Evolutionary conservation across 805 yeast species (phyloP).

Genomic region (Kurtzmaniella cleridarum): DNA sequence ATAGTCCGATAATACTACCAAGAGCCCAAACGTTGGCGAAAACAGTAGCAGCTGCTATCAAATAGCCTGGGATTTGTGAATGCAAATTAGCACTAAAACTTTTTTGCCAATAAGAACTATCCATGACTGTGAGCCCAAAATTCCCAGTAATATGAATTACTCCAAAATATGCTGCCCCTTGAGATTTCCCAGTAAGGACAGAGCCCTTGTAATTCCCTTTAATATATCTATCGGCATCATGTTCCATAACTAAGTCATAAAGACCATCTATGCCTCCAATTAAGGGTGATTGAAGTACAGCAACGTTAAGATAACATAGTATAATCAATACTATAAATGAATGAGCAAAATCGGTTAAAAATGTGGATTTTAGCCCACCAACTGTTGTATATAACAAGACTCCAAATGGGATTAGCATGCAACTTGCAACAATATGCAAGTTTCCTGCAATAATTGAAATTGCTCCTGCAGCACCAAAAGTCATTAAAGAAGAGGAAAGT

Average conservation of each 20-base stretch:
- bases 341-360: slow-evolving; percentile 41
- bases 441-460: slow-evolving; percentile 24
- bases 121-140: slow-evolving; percentile 33
- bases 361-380: slow-evolving; percentile 50
- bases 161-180: slow-evolving; percentile 30
- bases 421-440: slow-evolving; percentile 20
- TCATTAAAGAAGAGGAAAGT: slow-evolving; percentile 22
- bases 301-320: slow-evolving; percentile 22
- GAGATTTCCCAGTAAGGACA: slow-evolving; percentile 29
- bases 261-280: slow-evolving; percentile 25
- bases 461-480: slow-evolving; percentile 24
- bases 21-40: slow-evolving; percentile 31
- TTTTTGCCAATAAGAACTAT: slow-evolving; percentile 38
- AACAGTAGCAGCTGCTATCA: slow-evolving; percentile 26
- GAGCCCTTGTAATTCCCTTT: slow-evolving; percentile 32
- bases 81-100: slow-evolving; percentile 29
- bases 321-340: slow-evolving; percentile 19
- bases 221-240: slow-evolving; percentile 14
- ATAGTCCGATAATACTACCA: slow-evolving; percentile 31
- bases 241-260: slow-evolving; percentile 16
- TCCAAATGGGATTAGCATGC: slow-evolving; percentile 26
- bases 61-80: slow-evolving; percentile 34
- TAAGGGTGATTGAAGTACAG: slow-evolving; percentile 18
- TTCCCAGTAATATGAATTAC: slow-evolving; percentile 30
- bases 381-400: slow-evolving; percentile 44